These are phyloP conservation scores for Farysia itapuensis DNA, from an alignment of 1,284 basidiomycete species.

Conservation along the genomic window DNA sequence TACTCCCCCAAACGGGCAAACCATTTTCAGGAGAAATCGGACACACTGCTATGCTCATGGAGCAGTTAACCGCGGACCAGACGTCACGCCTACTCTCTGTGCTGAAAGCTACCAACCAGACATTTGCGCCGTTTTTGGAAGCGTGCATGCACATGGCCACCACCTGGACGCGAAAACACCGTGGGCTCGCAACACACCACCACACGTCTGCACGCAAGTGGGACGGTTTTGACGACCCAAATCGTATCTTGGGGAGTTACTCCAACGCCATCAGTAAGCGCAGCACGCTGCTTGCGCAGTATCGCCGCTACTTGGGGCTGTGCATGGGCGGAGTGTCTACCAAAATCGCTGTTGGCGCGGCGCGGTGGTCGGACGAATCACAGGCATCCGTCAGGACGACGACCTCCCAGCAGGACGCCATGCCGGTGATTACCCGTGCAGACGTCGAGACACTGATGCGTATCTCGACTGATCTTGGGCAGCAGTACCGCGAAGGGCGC, in stretches of 20 bases:
- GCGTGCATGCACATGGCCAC: constrained; percentile 15
- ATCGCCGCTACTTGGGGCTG: constrained; percentile 11
- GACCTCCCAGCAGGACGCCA: background rate
- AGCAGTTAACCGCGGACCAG: background rate
- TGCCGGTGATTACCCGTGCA: background rate
- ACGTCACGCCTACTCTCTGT: constrained; percentile 2
- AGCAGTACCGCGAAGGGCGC: constrained; percentile 9
- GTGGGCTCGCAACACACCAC: background rate
- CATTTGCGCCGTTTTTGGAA: constrained; percentile 26
- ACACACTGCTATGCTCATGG: constrained; percentile 5
- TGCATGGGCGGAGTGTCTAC: constrained; percentile 26
- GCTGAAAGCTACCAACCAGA: constrained; percentile 7
- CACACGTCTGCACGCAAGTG: background rate
- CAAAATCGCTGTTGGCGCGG: constrained; percentile 6
- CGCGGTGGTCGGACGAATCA: constrained; percentile 3
- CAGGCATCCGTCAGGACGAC: background rate
- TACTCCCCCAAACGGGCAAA: constrained; percentile 12
- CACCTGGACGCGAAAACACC: constrained; percentile 16
- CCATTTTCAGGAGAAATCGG: constrained; percentile 3
- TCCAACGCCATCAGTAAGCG: constrained; percentile 23
- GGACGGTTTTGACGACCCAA: constrained; percentile 3
- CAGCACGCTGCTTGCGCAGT: constrained; percentile 6
- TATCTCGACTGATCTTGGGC: background rate
- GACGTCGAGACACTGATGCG: constrained; percentile 3
- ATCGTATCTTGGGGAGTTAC: constrained; percentile 15